Evolutionary conservation across 148 eudicot species (phyloP).

Genomic region (Agrostemma githago): DNA sequence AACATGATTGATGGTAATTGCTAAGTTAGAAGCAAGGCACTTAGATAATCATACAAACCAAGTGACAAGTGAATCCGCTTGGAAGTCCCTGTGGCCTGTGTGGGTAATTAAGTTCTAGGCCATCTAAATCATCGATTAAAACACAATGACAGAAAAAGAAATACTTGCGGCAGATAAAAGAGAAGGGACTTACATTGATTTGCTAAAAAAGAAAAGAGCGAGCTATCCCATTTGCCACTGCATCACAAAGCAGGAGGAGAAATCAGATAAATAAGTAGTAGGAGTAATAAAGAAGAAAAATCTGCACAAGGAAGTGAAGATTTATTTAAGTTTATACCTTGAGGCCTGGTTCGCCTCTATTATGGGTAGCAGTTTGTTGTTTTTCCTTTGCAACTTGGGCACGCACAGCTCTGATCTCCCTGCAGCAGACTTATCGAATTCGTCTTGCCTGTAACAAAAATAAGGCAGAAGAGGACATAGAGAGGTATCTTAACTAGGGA

Average conservation of each 20-base stretch:
- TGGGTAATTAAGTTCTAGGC: not conserved
- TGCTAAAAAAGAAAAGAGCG: not conserved
- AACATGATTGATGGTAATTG: not conserved
- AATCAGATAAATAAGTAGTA: not conserved
- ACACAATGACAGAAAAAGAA: not conserved
- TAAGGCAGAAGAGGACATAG: not conserved
- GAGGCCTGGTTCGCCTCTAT: slow-evolving; percentile 75
- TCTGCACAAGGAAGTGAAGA: not conserved
- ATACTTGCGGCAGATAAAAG: not conserved
- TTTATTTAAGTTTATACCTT: slow-evolving; percentile 42
- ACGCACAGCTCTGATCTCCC: slow-evolving; percentile 85
- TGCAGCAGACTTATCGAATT: slow-evolving; percentile 72
- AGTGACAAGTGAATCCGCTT: not conserved
- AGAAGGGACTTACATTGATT: slow-evolving; percentile 26
- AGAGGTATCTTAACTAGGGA: too few species aligned
- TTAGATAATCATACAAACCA: not conserved
- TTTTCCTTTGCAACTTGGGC: slow-evolving; percentile 80
- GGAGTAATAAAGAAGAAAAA: too few species aligned
- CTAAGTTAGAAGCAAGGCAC: not conserved
- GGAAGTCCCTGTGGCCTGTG: not conserved
- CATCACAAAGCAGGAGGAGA: slow-evolving; percentile 22
- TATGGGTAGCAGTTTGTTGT: slow-evolving; percentile 43
- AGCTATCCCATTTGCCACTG: slow-evolving; percentile 90
- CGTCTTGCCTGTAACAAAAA: slow-evolving; percentile 56
- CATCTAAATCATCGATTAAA: not conserved